phyloP scores from a whole-genome alignment of 2,329 filamentous ascomycete genomes.

The Cytospora chrysosperma region DNA sequence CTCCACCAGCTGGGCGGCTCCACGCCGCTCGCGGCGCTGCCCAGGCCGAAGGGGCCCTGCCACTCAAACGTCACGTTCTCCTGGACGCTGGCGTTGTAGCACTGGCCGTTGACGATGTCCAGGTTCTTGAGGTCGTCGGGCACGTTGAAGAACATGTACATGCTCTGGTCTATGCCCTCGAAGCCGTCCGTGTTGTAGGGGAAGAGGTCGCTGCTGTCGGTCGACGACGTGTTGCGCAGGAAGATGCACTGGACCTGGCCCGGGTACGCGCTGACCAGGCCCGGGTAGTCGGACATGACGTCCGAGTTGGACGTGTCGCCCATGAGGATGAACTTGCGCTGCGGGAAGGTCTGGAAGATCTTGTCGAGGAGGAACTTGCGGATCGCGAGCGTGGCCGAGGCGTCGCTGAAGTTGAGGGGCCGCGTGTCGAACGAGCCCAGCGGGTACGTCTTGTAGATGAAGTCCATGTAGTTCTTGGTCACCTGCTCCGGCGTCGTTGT shows the following conservation, averaged over 20 bases:
- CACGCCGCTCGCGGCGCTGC: constrained; percentile 31
- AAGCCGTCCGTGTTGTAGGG: constrained; percentile 76
- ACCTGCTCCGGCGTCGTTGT: constrained; percentile 79
- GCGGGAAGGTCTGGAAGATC: constrained; percentile 72
- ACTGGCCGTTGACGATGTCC: constrained; percentile 67
- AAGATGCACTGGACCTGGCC: constrained; percentile 76
- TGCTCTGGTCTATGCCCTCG: constrained; percentile 61
- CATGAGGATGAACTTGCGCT: constrained; percentile 72
- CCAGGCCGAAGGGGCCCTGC: constrained; percentile 54
- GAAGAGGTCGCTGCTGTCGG: constrained; percentile 65
- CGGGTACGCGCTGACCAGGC: constrained; percentile 64
- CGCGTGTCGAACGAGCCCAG: constrained; percentile 75
- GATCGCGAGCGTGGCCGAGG: constrained; percentile 68
- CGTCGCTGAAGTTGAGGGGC: constrained; percentile 76
- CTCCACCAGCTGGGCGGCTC: constrained; percentile 26
- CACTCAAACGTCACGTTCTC: constrained; percentile 72
- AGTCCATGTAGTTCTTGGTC: constrained; percentile 76
- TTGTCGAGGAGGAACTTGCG: constrained; percentile 68
- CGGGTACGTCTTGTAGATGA: constrained; percentile 77
- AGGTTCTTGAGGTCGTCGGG: constrained; percentile 66
- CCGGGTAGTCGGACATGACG: constrained; percentile 66
- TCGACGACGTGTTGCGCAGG: constrained; percentile 60
- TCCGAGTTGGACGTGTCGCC: constrained; percentile 77
- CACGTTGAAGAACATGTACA: constrained; percentile 78
- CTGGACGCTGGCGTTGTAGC: constrained; percentile 60